Conservation (phyloP, 2,329 filamentous ascomycete genomes). For the Gaeumannomyces tritici region DNA sequence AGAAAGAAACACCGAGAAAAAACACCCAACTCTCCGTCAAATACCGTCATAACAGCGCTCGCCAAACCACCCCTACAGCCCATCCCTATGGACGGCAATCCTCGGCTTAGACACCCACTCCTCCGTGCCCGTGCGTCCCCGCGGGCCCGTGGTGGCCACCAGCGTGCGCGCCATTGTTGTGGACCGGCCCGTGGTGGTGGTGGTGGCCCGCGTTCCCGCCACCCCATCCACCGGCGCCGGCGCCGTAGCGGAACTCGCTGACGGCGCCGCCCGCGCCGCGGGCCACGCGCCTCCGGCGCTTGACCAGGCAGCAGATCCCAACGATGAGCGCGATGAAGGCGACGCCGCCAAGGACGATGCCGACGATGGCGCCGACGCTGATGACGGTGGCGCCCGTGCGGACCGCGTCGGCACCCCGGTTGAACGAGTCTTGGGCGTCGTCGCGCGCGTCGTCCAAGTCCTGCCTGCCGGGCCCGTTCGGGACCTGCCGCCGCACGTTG, state of each 20-base stretch:
- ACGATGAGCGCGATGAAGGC: not conserved
- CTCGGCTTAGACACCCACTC: too few species aligned
- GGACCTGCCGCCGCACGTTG: not conserved
- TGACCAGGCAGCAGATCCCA: not conserved
- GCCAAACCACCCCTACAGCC: too few species aligned
- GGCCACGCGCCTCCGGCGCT: not conserved
- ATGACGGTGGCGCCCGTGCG: not conserved
- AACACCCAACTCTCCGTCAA: too few species aligned
- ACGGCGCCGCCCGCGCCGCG: not conserved
- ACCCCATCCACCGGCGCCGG: too few species aligned
- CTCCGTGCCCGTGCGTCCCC: too few species aligned
- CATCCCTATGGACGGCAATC: too few species aligned
- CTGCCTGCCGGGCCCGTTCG: not conserved
- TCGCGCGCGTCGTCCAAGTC: not conserved
- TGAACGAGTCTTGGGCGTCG: too few species aligned
- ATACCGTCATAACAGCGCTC: too few species aligned
- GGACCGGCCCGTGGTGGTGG: not conserved
- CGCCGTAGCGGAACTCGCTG: not conserved
- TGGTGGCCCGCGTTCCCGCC: not conserved
- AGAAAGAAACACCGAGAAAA: too few species aligned
- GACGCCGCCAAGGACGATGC: slow-evolving; percentile 1
- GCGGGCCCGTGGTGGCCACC: not conserved
- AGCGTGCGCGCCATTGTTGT: too few species aligned
- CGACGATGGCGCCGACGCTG: slow-evolving; percentile 3
- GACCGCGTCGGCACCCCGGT: not conserved